Conservation (phyloP, 805 yeast genomes). For the Metschnikowia cerradonensis region DNA sequence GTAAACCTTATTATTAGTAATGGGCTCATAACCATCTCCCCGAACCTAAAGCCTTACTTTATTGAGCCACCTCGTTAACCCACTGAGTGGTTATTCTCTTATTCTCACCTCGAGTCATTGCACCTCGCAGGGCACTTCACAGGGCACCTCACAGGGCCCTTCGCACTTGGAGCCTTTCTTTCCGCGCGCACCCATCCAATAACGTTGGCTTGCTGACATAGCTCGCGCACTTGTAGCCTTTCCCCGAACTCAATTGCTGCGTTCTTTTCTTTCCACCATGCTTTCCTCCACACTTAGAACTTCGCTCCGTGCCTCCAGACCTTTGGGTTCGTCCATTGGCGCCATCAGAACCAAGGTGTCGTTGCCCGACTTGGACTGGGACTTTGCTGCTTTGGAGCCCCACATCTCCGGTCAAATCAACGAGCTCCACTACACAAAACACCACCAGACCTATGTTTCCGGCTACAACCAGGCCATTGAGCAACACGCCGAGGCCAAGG, state of each 20-base stretch:
- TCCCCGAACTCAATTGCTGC: not conserved
- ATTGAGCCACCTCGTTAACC: too few relatives aligned
- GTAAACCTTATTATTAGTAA: too few relatives aligned
- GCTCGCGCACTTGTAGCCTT: not conserved
- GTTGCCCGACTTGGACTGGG: constrained; percentile 46
- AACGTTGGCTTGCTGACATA: not conserved
- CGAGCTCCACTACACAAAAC: constrained; percentile 47
- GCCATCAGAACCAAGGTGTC: constrained; percentile 21
- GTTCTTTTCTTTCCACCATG: constrained; percentile 8
- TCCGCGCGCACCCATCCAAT: constrained; percentile 2
- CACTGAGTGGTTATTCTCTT: too few relatives aligned
- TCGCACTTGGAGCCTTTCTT: not conserved
- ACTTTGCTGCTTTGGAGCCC: constrained; percentile 46
- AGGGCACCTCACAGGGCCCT: not conserved
- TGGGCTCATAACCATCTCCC: too few relatives aligned
- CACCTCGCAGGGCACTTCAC: too few relatives aligned
- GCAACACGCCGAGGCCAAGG: constrained; percentile 32
- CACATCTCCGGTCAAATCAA: constrained; percentile 44
- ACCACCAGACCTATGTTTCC: constrained; percentile 48
- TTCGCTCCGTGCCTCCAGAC: constrained; percentile 11
- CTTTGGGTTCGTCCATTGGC: constrained; percentile 14
- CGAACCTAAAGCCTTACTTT: too few relatives aligned
- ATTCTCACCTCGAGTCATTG: too few relatives aligned
- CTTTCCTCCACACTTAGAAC: constrained; percentile 17
- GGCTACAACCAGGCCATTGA: constrained; percentile 45